Percentiles rank a stretch among this genome's conserved stretches.
These are phyloP conservation scores for Solanum rostratum DNA, from an alignment of 257 asterid species.

Conservation along the genomic window DNA sequence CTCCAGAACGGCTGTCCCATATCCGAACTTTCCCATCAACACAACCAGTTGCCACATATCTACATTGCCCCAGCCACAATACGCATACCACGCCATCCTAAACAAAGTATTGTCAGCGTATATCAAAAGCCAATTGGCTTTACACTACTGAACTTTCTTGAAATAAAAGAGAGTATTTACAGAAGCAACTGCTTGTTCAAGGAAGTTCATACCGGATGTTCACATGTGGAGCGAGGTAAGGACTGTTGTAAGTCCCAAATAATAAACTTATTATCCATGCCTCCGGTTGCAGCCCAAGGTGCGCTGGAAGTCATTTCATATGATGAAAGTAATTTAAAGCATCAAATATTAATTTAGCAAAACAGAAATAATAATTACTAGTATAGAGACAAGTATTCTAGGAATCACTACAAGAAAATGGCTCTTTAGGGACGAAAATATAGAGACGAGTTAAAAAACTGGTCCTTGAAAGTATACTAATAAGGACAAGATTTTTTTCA, in stretches of 20 bases:
- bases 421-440: too few species aligned
- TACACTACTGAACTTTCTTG: neutral
- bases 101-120: neutral
- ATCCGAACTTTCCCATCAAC: conserved; percentile 63
- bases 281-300: conserved; percentile 77
- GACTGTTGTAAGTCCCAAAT: conserved; percentile 71
- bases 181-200: neutral
- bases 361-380: neutral
- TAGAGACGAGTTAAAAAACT: too few species aligned
- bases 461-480: neutral
- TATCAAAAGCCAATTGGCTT: neutral
- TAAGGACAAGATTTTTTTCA: neutral
- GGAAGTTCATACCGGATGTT: conserved; percentile 45
- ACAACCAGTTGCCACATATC: conserved; percentile 60
- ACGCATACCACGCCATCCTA: conserved; percentile 70
- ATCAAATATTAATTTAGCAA: neutral
- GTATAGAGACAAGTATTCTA: neutral
- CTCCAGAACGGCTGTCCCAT: conserved; percentile 87
- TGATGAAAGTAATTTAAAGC: neutral
- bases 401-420: too few species aligned
- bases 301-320: conserved; percentile 31
- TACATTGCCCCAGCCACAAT: conserved; percentile 52
- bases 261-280: conserved; percentile 77
- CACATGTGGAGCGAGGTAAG: conserved; percentile 68
- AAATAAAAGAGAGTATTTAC: neutral